Evolutionary conservation across 2,329 filamentous ascomycete genomes (phyloP).

Genomic region (Aspergillus hiratsukae): DNA sequence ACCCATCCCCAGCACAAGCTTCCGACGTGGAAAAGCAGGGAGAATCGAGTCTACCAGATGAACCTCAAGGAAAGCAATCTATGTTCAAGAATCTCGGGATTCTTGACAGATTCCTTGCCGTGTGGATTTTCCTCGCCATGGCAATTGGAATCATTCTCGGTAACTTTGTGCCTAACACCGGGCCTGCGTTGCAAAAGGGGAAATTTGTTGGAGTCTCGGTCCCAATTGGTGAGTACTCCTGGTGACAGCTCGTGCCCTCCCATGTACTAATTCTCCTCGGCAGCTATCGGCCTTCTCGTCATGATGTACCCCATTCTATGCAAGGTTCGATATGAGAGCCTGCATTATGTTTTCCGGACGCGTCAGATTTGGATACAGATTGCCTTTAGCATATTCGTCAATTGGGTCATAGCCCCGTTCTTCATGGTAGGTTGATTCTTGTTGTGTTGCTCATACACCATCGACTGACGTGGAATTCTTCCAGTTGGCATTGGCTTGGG

Average conservation of each 20-base stretch:
- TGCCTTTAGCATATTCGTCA: slow-evolving; percentile 69
- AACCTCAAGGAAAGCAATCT: slow-evolving; percentile 15
- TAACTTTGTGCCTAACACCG: slow-evolving; percentile 65
- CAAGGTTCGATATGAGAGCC: slow-evolving; percentile 74
- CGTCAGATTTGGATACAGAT: slow-evolving; percentile 72
- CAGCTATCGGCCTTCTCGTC: slow-evolving; percentile 73
- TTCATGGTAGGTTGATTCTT: slow-evolving; percentile 60
- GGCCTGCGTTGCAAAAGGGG: slow-evolving; percentile 61
- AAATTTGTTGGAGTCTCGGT: slow-evolving; percentile 67
- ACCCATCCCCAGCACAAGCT: slow-evolving; percentile 3
- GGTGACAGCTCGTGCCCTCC: not conserved
- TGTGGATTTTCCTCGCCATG: slow-evolving; percentile 80
- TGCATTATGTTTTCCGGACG: slow-evolving; percentile 62
- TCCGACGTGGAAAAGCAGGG: slow-evolving; percentile 7
- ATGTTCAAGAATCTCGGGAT: slow-evolving; percentile 50
- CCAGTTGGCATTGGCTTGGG: slow-evolving; percentile 48
- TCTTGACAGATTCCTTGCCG: slow-evolving; percentile 60
- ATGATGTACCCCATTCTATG: slow-evolving; percentile 97
- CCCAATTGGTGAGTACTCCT: slow-evolving; percentile 53
- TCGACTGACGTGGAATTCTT: not conserved
- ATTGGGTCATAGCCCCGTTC: slow-evolving; percentile 80
- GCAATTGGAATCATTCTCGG: slow-evolving; percentile 68
- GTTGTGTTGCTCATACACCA: not conserved
- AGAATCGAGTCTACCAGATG: not conserved
- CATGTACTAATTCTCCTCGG: not conserved